Conservation (phyloP, 371 early-diverging fungal species). For the Mucor saturninus region DNA sequence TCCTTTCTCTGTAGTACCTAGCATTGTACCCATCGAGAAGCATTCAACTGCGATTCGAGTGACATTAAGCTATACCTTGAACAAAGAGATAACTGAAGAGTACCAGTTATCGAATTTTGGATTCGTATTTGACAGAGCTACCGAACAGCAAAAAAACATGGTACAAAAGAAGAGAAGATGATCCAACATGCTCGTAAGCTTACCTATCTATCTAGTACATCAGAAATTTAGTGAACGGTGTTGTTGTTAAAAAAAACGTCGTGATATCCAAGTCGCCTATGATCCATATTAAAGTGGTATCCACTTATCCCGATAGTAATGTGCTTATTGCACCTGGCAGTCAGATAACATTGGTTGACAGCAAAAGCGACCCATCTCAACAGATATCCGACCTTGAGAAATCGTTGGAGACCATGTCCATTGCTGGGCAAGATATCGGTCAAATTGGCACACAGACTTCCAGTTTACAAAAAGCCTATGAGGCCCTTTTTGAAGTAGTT, state of each 20-base stretch:
- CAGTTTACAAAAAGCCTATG: conserved; percentile 55
- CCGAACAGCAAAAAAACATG: conserved; percentile 25
- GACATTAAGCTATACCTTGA: conserved; percentile 18
- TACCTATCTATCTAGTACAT: conserved; percentile 11
- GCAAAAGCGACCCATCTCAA: conserved; percentile 13
- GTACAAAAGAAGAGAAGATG: conserved; percentile 5
- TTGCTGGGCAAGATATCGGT: neutral
- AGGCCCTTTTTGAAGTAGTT: conserved; percentile 76
- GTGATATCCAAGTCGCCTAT: conserved; percentile 4
- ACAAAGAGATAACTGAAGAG: conserved; percentile 19
- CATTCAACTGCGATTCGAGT: conserved; percentile 24
- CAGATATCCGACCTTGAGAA: conserved; percentile 18
- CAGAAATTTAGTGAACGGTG: conserved; percentile 23
- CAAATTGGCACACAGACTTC: conserved; percentile 40
- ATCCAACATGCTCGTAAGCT: neutral
- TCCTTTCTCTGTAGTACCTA: neutral
- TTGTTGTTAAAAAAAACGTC: conserved; percentile 7
- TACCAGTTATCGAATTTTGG: conserved; percentile 33
- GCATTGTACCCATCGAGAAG: conserved; percentile 18
- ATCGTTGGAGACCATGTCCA: conserved; percentile 12
- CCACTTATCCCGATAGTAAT: conserved; percentile 36
- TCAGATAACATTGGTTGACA: conserved; percentile 11
- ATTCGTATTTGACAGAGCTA: conserved; percentile 31
- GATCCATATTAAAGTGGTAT: conserved; percentile 32
- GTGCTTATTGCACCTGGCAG: conserved; percentile 22